Evolutionary conservation across 345 rosid genomes (phyloP).

Genomic region (Murraya koenigii): DNA sequence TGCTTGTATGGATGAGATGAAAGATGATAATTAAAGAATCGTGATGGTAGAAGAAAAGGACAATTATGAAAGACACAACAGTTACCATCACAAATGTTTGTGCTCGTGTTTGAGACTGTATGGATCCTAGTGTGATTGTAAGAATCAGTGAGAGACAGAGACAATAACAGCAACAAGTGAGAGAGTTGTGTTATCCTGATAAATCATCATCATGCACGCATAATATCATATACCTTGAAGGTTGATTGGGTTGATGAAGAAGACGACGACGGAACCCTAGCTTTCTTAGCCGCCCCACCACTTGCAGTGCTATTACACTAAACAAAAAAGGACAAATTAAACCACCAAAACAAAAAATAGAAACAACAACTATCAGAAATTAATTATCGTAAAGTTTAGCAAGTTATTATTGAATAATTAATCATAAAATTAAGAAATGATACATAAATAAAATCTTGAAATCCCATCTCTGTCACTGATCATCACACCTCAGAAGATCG

Average conservation of each 20-base stretch:
- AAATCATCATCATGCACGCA: neutral
- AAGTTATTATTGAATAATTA: no score
- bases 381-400: neutral
- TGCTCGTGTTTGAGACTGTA: slow-evolving; percentile 42
- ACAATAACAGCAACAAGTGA: neutral
- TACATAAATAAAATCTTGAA: neutral
- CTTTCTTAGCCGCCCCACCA: slow-evolving; percentile 85
- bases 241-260: slow-evolving; percentile 62
- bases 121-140: slow-evolving; percentile 28
- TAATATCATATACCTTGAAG: slow-evolving; percentile 55
- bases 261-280: slow-evolving; percentile 83
- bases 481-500: slow-evolving; percentile 66
- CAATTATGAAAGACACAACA: slow-evolving; percentile 67
- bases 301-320: slow-evolving; percentile 74
- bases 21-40: slow-evolving; percentile 44
- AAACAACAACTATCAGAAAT: neutral
- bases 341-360: neutral
- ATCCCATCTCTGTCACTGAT: neutral
- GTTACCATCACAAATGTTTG: slow-evolving; percentile 34
- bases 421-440: no score
- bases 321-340: slow-evolving; percentile 1
- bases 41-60: slow-evolving; percentile 50
- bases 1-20: neutral
- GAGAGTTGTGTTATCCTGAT: neutral
- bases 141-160: slow-evolving; percentile 24